Evolutionary conservation across 2,329 filamentous ascomycete genomes (phyloP).

Genomic region (Anthostomella pinea): DNA sequence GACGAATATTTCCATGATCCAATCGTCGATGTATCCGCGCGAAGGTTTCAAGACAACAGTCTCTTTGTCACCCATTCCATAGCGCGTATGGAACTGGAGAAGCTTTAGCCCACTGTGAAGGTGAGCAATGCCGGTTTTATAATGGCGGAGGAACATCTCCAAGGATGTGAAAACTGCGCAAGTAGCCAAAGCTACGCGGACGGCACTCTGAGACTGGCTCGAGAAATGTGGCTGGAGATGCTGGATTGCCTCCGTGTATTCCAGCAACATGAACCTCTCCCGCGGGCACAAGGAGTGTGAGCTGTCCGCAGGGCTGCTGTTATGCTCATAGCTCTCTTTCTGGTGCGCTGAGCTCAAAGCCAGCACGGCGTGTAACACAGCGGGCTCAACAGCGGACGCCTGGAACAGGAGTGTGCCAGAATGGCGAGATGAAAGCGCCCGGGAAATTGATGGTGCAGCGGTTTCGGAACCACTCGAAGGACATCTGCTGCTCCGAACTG

Average conservation of each 20-base stretch:
- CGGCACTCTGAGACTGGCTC: constrained; percentile 24
- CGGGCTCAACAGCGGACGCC: constrained; percentile 34
- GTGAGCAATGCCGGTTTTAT: constrained; percentile 36
- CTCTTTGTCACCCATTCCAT: constrained; percentile 4
- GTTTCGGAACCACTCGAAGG: constrained; percentile 43
- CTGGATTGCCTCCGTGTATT: constrained; percentile 38
- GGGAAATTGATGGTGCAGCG: constrained; percentile 37
- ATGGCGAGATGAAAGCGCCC: constrained; percentile 34
- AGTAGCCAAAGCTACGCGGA: constrained; percentile 37
- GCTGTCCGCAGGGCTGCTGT: background rate
- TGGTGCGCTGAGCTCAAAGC: constrained; percentile 37
- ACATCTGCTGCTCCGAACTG: constrained; percentile 30
- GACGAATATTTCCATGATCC: constrained; percentile 42
- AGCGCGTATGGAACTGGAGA: constrained; percentile 23
- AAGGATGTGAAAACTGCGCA: constrained; percentile 36
- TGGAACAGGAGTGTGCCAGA: constrained; percentile 40
- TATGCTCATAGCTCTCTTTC: constrained; percentile 12
- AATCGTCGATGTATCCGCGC: constrained; percentile 36
- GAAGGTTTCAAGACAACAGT: constrained; percentile 11
- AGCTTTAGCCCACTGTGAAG: constrained; percentile 42
- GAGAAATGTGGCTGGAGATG: constrained; percentile 35
- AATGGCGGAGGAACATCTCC: constrained; percentile 37
- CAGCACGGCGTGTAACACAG: constrained; percentile 39
- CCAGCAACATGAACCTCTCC: constrained; percentile 29
- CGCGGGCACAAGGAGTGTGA: constrained; percentile 13